Evolutionary conservation across 352 stramenopile genomes (phyloP).

Genomic region (Albugo candida): DNA sequence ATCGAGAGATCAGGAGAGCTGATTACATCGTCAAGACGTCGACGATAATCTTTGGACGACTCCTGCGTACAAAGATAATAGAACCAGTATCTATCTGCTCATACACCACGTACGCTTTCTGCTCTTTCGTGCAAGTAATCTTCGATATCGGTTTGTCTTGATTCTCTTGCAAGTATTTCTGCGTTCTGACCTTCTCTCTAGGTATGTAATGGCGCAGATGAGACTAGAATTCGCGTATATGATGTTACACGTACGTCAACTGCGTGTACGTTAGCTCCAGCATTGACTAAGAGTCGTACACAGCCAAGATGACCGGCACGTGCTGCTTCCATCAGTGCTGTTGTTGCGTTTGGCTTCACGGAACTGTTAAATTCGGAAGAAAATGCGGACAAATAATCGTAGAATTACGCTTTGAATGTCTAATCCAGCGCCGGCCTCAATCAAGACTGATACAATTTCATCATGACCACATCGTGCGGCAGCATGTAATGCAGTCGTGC

Average conservation of each 20-base stretch:
- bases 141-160: conserved; percentile 49
- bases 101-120: conserved; percentile 41
- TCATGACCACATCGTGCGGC: conserved; percentile 50
- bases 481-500: conserved; percentile 66
- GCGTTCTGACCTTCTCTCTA: conserved; percentile 61
- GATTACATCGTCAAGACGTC: conserved; percentile 68
- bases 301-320: conserved; percentile 56
- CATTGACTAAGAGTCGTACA: conserved; percentile 45
- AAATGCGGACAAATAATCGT: neutral
- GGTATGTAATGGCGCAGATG: neutral
- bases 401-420: conserved; percentile 55
- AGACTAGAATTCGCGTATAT: neutral
- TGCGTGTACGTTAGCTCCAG: conserved; percentile 36
- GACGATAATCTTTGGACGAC: conserved; percentile 67
- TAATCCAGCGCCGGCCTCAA: conserved; percentile 41
- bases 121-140: conserved; percentile 58
- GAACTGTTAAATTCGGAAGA: neutral
- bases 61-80: conserved; percentile 22
- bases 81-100: neutral
- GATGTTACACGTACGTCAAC: conserved; percentile 38
- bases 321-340: conserved; percentile 73
- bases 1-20: conserved; percentile 32
- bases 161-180: conserved; percentile 32
- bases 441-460: conserved; percentile 47
- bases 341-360: conserved; percentile 59